phyloP scores from a whole-genome alignment of 2,329 filamentous ascomycete species.

The Alternaria angustiovoidea region DNA sequence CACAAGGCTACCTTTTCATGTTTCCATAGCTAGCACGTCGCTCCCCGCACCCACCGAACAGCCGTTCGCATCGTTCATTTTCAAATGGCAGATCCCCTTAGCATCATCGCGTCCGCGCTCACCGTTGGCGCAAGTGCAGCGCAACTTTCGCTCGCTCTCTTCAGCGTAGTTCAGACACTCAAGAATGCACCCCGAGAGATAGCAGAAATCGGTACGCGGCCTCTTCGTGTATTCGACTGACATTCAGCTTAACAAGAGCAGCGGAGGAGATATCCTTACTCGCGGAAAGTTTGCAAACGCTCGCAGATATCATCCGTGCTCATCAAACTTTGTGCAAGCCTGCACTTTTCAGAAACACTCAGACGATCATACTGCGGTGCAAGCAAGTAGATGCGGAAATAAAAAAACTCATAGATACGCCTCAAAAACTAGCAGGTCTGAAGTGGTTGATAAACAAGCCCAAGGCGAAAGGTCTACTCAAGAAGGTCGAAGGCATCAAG shows the following conservation, averaged over 20 bases:
- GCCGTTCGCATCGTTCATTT: neutral
- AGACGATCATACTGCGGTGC: neutral
- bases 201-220: slow-evolving; percentile 19
- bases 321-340: slow-evolving; percentile 5
- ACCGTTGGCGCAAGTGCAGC: slow-evolving; percentile 26
- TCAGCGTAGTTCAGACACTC: slow-evolving; percentile 23
- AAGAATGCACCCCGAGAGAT: slow-evolving; percentile 28
- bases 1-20: neutral
- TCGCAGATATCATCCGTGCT: slow-evolving; percentile 1
- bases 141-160: slow-evolving; percentile 27
- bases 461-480: slow-evolving; percentile 25
- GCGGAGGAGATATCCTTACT: slow-evolving; percentile 10
- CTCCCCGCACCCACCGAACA: neutral
- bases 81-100: slow-evolving; percentile 17
- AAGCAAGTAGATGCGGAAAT: slow-evolving; percentile 6
- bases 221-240: neutral
- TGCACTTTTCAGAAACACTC: neutral
- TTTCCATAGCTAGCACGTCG: neutral
- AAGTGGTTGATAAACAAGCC: slow-evolving; percentile 26
- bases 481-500: slow-evolving; percentile 34
- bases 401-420: slow-evolving; percentile 6
- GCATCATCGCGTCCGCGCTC: slow-evolving; percentile 17
- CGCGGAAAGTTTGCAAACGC: slow-evolving; percentile 6
- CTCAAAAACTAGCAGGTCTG: slow-evolving; percentile 18
- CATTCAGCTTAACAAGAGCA: neutral